Evolutionary conservation across 805 yeast genomes (phyloP).

Genomic region (Alloascoidea africana): DNA sequence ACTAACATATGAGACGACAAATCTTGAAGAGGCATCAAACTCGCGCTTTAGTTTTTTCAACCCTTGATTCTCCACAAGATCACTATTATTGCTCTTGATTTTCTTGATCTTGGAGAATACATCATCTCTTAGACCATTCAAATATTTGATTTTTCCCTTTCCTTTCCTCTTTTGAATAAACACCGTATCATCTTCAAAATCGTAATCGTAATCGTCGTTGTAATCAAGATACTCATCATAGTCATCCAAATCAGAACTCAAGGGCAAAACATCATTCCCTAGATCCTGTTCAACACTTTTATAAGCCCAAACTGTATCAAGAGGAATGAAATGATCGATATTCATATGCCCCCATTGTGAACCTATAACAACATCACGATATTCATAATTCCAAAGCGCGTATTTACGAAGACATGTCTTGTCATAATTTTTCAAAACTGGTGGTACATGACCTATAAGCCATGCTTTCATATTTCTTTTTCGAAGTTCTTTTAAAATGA

Average conservation of each 20-base stretch:
- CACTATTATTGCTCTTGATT: not conserved
- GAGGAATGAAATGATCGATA: conserved; percentile 65
- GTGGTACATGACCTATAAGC: conserved; percentile 80
- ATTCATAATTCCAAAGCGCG: conserved; percentile 64
- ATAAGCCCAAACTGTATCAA: conserved; percentile 57
- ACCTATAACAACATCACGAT: conserved; percentile 68
- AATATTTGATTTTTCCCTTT: not conserved
- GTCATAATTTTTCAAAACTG: conserved; percentile 62
- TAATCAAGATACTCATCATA: conserved; percentile 5
- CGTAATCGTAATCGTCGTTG: conserved; percentile 9
- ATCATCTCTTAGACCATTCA: not conserved
- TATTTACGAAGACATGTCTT: conserved; percentile 56
- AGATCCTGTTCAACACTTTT: conserved; percentile 15
- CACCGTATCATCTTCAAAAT: conserved; percentile 8
- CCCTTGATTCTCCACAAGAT: not conserved
- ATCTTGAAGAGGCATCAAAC: conserved; percentile 21
- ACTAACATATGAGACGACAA: conserved; percentile 50
- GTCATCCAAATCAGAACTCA: not conserved
- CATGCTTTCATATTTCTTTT: conserved; percentile 63
- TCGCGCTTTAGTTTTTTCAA: not conserved
- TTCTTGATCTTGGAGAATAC: not conserved
- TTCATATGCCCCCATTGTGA: conserved; percentile 81
- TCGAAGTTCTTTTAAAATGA: conserved; percentile 55
- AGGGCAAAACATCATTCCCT: not conserved
- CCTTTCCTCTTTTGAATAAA: no score